Base-by-base conservation (phyloP, 2,329 filamentous ascomycete species). In the Endocalyx cinctus region DNA sequence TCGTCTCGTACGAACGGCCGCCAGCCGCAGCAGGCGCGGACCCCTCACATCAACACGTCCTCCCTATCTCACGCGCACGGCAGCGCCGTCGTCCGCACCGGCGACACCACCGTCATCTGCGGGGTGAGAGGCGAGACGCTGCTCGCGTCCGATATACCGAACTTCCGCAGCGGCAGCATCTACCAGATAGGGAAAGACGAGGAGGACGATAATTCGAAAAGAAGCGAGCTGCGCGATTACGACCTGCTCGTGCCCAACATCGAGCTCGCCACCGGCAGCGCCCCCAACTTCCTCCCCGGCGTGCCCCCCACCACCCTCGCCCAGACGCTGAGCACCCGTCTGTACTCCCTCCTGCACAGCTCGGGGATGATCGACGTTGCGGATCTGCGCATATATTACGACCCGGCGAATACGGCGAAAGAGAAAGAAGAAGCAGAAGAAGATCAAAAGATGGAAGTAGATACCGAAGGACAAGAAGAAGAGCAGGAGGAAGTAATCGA, bases 21-120 rank as follows among this genome's bases (percentile, higher is more conserved):
- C 46, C 61, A 70, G 3, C 77, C 85, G 6, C 66, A 74, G 18
- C 74, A 89, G 50, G 77, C 81, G 38, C 82, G 92, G 27, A 59
- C 70, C 15, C 79, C 84, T n/a, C 79, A 80, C 20, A 71, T 92
- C 48, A 92, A 96, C 60, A 79, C 79, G 0, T 84, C 85, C 17
- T 92, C 87, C 15, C 69, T 98, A 31, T 86, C 87, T 1, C 88
- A 98, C 59, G 84, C 87, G 35, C 82, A 94, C 55, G 92, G 92
- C 32, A 94, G 87, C 50, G 84, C 90, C 1, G 82, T 97, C 1
- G 84, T 97, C 31, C 79, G 92, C 22, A 70, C 85, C 32, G 92
- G 92, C 29, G 87, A 94, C 59, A 97, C 90, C 1, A 88, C 87
- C 1, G 87, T 89, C n/a, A 89, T 98, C 23, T 96, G 89, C 56